A percentile compares a stretch with the other conserved stretches of the same genome.
Evolutionary conservation across 768 basidiomycete genomes (phyloP).

Genomic region (Cystoderma amianthinum): DNA sequence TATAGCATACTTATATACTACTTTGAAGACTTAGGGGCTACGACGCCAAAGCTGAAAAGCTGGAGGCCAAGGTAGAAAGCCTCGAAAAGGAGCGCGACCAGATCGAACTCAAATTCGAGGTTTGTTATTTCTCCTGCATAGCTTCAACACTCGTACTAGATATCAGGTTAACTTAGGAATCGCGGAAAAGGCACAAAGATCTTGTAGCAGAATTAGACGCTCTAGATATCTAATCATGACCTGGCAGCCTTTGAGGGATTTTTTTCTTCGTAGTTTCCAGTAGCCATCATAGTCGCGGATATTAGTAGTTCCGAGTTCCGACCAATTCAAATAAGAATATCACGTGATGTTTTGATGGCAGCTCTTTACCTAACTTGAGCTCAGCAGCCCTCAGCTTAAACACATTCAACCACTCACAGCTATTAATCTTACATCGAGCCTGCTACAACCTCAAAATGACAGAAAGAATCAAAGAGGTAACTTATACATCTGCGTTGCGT

Average conservation of each 20-base stretch:
- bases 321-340: neutral
- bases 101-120: constrained; percentile 10
- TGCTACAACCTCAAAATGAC: constrained; percentile 25
- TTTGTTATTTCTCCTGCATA: constrained; percentile 5
- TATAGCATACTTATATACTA: neutral
- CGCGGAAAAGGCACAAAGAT: constrained; percentile 14
- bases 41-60: constrained; percentile 10
- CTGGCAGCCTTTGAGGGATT: neutral
- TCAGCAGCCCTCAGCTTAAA: constrained; percentile 16
- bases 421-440: neutral
- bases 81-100: constrained; percentile 9
- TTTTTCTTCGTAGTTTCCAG: neutral
- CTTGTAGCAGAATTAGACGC: constrained; percentile 17
- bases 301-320: neutral
- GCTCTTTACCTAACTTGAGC: constrained; percentile 18
- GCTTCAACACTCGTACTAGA: constrained; percentile 6
- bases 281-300: neutral
- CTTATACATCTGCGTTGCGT: constrained; percentile 3
- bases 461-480: constrained; percentile 47
- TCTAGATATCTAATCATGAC: constrained; percentile 10
- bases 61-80: constrained; percentile 11
- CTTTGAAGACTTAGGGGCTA: neutral
- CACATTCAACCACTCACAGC: constrained; percentile 6
- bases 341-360: neutral
- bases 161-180: constrained; percentile 11